Evolutionary conservation across 1,139 yeast species (phyloP), one percentile per base, ranked within the genome.

Genomic region (Hansenula anomala): DNA sequence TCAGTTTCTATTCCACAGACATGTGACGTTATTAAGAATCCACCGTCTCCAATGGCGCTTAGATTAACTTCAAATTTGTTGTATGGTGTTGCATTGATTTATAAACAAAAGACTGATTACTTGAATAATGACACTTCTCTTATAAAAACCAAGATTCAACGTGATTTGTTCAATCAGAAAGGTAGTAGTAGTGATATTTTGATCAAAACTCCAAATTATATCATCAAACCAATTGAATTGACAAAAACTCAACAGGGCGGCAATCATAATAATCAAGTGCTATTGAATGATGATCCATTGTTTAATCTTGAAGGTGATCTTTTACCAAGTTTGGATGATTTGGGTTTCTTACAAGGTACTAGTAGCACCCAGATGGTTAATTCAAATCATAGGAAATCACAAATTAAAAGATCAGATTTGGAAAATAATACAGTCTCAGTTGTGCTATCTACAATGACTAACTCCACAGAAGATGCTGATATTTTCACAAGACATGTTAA

Each of bases 51-150:
- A 1, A 48, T 63, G 18, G 63, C 71, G 2, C 63, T 79, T 22
- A 56, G 81, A 27, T 61, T 69, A 22, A 62, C 72, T 0, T 75
- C 85, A 0, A 72, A 63, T 40, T 56, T 81, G 19, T 56, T 81
- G 43, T 71, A 73, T 47, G 89, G 89, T 0, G 67, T 79, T 2
- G 65, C 82, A 0, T 52, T 80, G 30, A 67, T 76, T 25, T 78
- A 75, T 54, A 71, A 65, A 41, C 71, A 73, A 32, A 75, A 79
- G 51, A 66, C 73, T 0, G 67, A 67, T 5, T 72, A 67, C 46
- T 64, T 76, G 40, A 60, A 56, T 36, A 58, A 59, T 43, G 78
- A 72, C 33, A 49, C 54, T 1, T 45, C 44, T 9, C 22, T 52
- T 22, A 46, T 60, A 13, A 60, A 61, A 36, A 52, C 59, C 6